Conservation (phyloP, 2,329 filamentous ascomycete species). For the Helotiales sp. region DNA sequence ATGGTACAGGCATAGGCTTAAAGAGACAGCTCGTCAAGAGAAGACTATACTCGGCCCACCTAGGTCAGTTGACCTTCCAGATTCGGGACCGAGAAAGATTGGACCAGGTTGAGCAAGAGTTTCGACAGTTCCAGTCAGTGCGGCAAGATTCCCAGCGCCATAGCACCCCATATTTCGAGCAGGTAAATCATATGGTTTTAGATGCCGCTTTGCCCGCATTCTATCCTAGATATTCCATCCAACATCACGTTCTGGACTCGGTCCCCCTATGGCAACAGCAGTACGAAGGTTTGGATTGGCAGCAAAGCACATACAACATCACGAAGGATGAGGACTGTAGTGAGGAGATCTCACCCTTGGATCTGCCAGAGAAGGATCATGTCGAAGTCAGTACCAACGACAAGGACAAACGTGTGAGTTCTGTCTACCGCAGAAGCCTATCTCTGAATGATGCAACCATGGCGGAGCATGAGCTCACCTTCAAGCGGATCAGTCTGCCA, state of each 20-base stretch:
- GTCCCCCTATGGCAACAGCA: neutral
- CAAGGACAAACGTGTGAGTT: neutral
- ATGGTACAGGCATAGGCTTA: slow-evolving; percentile 44
- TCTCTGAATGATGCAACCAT: neutral
- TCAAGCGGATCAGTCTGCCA: neutral
- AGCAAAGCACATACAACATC: neutral
- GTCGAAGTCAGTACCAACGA: neutral
- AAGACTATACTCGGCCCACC: slow-evolving; percentile 43
- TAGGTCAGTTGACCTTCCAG: slow-evolving; percentile 52
- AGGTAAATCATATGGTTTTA: neutral
- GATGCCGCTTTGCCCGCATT: neutral
- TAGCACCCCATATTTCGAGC: neutral
- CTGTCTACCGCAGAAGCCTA: neutral
- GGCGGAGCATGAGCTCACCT: too few species aligned
- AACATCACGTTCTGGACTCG: too few species aligned
- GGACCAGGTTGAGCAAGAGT: slow-evolving; percentile 34
- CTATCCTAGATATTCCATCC: neutral
- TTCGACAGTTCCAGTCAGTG: neutral
- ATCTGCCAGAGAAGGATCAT: neutral
- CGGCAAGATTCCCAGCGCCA: neutral
- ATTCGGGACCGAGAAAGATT: slow-evolving; percentile 46
- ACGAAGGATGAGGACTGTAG: neutral
- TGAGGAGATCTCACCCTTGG: neutral
- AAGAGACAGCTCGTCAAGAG: slow-evolving; percentile 48
- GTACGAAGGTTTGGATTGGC: neutral